Evolutionary conservation across 108 stramenopile genomes (phyloP), one percentile per base, ranked within the genome.

Genomic region (Ochromonas danica): DNA sequence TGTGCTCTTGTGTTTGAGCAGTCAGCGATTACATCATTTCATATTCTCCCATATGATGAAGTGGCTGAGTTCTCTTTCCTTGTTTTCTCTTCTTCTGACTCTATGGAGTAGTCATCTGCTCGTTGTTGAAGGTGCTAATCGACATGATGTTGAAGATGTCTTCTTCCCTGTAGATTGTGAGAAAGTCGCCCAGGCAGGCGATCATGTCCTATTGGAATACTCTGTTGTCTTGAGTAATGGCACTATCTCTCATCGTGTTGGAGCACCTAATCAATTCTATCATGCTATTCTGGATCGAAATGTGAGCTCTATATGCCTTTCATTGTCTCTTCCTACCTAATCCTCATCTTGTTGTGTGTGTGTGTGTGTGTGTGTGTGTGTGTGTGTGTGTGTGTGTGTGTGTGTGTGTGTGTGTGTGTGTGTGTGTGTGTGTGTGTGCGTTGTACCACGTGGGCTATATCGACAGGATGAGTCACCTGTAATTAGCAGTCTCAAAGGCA

Each of bases 121-220:
- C n/a, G n/a, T n/a, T n/a, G n/a, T n/a, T n/a, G n/a, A n/a, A n/a
- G n/a, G n/a, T n/a, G n/a, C n/a, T n/a, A n/a, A n/a, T n/a, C n/a
- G 45, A 51, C 22, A 51, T 22, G 45, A 51, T 70, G 41, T 70
- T 70, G 22, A 6, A 14, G 67, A 70, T 42, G 22, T 70, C 6
- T 70, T 40, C 22, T 6, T 70, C 22, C 67, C 67, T 22, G 22
- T 14, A 14, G 67, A 70, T 42, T 70, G 67, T 70, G 40, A 70
- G 40, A 22, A 6, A 40, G 22, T 40, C 22, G 45, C 22, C 6
- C 6, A 51, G 22, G 14, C 45, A 51, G 63, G 63, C 25, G 63
- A 67, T 33, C 63, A 67, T 67, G 63, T 67, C 6, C 25, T 67
- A 67, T 36, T 67, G n/a, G 43, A 75, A 22, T 75, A 75, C 38